Evolutionary conservation across 768 basidiomycete genomes (phyloP), one percentile per base, ranked within the genome.

Genomic region (Auricularia sp.): DNA sequence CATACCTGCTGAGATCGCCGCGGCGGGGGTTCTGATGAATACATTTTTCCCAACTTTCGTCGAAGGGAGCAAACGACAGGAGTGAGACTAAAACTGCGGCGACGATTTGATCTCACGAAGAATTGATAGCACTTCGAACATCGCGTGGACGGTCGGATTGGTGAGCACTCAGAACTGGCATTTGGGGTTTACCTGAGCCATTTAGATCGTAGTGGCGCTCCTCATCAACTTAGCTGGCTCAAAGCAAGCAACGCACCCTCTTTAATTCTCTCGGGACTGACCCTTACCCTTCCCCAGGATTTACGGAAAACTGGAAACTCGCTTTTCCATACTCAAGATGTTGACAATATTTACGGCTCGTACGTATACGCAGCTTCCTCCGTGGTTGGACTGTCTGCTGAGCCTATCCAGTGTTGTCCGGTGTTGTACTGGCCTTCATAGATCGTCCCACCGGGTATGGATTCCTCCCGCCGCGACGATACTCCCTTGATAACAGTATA

Each of bases 1-100:
- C 1, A 78, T 84, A 0, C 88, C 88, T 8, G 84, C 86, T n/a
- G 89, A 91, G 75, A 80, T 93, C 64, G 85, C 85, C 1, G 90
- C 89, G 1, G 84, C 87, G 8, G 80, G 83, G 14, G 80, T 92
- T 62, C 73, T 93, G 10, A 77, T 92, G 64, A 79, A 82, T 29
- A 59, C 56, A 7, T 59, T 59, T 29, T 24, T 59, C 2, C 56
- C 47, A 18, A 16, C 47, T 10, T 18, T 51, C 39, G 39, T 42
- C 39, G 39, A 42, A 42, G 39, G 8, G 8, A 42, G 39, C 39
- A 18, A 54, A 54, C 10, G n/a, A n/a, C 54, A 42, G 39, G 13
- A 14, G 39, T 42, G 13, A 42, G 39, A 29, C 39, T n/a, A 29
- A 54, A 54, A 8, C n/a, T 18, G 29, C 29, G n/a, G 7, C 11